Conservation (phyloP, 2,329 filamentous ascomycete species). For the Colletotrichum sp. region DNA sequence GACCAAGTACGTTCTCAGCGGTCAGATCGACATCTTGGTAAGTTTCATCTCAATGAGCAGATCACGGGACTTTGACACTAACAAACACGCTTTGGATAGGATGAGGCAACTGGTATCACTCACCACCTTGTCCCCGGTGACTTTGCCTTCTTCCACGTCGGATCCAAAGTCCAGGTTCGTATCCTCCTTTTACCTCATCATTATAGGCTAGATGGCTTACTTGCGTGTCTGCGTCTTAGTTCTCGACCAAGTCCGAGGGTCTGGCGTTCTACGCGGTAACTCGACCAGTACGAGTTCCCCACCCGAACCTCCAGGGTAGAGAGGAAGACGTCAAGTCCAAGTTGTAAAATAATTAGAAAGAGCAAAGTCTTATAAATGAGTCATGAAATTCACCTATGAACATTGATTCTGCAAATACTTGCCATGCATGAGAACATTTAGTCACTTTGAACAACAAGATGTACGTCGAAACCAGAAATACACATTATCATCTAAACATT, state of each 20-base stretch:
- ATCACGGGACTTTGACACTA: neutral
- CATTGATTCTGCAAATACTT: neutral
- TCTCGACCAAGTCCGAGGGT: constrained; percentile 19
- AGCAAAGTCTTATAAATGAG: neutral
- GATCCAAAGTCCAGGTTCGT: neutral
- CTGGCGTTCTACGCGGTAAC: constrained; percentile 18
- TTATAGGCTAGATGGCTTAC: neutral
- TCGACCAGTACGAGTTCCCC: neutral
- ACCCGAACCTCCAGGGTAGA: constrained; percentile 2
- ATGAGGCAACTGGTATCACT: neutral
- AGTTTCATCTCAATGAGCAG: fast-evolving
- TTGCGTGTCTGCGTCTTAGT: neutral
- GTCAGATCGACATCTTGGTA: constrained; percentile 15
- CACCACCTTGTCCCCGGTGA: neutral
- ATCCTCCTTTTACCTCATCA: neutral
- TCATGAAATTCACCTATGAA: neutral
- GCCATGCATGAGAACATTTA: neutral
- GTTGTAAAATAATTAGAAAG: neutral
- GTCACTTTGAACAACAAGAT: neutral
- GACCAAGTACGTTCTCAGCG: constrained; percentile 30
- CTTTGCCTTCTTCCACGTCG: constrained; percentile 1
- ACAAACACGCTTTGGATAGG: neutral
- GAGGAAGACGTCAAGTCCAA: neutral
- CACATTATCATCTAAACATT: neutral
- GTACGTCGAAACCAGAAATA: neutral